These are phyloP conservation scores for Suillus ampliporus DNA, from an alignment of 768 basidiomycete species.

Conservation along the genomic window DNA sequence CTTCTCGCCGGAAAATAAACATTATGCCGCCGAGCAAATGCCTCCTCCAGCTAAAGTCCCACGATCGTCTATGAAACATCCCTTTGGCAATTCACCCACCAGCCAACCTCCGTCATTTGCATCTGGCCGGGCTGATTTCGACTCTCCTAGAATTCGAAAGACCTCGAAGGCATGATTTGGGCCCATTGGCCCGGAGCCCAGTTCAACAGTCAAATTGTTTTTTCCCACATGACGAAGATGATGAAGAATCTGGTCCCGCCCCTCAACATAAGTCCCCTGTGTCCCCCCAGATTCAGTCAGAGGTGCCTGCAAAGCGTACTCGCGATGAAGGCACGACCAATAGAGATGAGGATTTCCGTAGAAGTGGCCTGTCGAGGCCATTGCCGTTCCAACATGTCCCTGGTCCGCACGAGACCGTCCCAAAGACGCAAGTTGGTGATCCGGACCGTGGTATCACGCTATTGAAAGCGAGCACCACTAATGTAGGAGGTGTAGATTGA, in stretches of 20 bases:
- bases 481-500: constrained; percentile 72
- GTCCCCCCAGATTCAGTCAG: constrained; percentile 17
- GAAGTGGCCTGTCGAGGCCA: neutral
- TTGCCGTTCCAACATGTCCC: constrained; percentile 11
- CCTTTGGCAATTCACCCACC: constrained; percentile 18
- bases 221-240: constrained; percentile 81
- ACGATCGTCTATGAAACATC: constrained; percentile 20
- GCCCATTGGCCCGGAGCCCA: constrained; percentile 62
- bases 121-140: constrained; percentile 23
- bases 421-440: constrained; percentile 47
- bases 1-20: constrained; percentile 25
- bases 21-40: constrained; percentile 38
- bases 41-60: constrained; percentile 36
- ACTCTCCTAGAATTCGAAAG: constrained; percentile 22
- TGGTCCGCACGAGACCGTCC: constrained; percentile 12
- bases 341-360: constrained; percentile 22
- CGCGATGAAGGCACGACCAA: constrained; percentile 28
- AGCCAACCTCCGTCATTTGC: constrained; percentile 13
- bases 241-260: constrained; percentile 34
- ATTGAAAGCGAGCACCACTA: constrained; percentile 58
- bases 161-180: constrained; percentile 62
- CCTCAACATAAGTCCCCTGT: constrained; percentile 21
- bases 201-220: constrained; percentile 70
- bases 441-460: constrained; percentile 49
- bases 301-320: constrained; percentile 33